phyloP scores from a whole-genome alignment of 108 stramenopile genomes.

The Cyclotella sp. region DNA sequence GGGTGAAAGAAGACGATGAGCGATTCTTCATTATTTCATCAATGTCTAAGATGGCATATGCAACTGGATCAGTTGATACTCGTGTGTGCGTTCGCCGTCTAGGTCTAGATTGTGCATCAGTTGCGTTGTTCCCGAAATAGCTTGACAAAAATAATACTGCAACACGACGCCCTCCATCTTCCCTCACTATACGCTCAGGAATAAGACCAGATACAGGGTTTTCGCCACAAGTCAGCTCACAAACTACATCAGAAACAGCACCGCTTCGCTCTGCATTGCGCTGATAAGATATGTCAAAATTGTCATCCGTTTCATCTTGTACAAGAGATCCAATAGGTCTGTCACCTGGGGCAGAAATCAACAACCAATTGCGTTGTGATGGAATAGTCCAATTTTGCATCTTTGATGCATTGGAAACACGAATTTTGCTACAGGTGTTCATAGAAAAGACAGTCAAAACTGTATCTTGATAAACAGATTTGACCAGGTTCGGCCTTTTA shows the following conservation, averaged over 20 bases:
- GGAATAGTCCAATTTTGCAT: slow-evolving; percentile 54
- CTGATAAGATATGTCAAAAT: slow-evolving; percentile 29
- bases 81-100: slow-evolving; percentile 33
- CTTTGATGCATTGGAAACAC: neutral
- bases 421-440: slow-evolving; percentile 54
- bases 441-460: slow-evolving; percentile 67
- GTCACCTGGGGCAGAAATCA: slow-evolving; percentile 69
- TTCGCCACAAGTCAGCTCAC: slow-evolving; percentile 68
- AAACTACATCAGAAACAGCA: slow-evolving; percentile 59
- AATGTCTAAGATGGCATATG: slow-evolving; percentile 58
- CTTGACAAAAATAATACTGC: slow-evolving; percentile 58
- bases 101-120: neutral
- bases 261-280: slow-evolving; percentile 54
- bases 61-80: slow-evolving; percentile 40
- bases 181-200: slow-evolving; percentile 68
- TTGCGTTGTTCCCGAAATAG: slow-evolving; percentile 44
- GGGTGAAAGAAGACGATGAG: slow-evolving; percentile 40
- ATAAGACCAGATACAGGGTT: slow-evolving; percentile 54
- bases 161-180: slow-evolving; percentile 41
- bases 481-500: slow-evolving; percentile 30
- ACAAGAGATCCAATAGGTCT: slow-evolving; percentile 12
- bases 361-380: slow-evolving; percentile 73
- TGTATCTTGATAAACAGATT: slow-evolving; percentile 52
- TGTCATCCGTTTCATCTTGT: slow-evolving; percentile 23
- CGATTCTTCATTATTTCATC: slow-evolving; percentile 44